A percentile compares a stretch with the other conserved stretches of the same genome.
These are phyloP conservation scores for Crataegus laevigata DNA, from an alignment of 306 rosid genomes.

Conservation along the genomic window DNA sequence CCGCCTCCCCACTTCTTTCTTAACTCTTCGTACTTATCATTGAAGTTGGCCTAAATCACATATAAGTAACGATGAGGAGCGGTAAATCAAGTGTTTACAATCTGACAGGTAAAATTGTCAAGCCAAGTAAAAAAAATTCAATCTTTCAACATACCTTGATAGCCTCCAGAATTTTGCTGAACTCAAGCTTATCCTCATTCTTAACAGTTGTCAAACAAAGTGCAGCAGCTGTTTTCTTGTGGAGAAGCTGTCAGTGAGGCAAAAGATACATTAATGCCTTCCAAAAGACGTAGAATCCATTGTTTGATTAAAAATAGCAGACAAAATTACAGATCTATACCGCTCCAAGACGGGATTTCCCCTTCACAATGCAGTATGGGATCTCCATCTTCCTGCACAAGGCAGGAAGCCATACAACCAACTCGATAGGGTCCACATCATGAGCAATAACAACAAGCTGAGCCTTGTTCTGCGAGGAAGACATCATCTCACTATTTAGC, in stretches of 20 bases:
- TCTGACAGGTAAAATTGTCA: background rate
- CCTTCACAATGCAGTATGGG: slow-evolving; percentile 79
- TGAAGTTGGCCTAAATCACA: slow-evolving; percentile 61
- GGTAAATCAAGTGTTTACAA: background rate
- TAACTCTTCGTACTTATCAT: slow-evolving; percentile 61
- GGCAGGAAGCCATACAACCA: slow-evolving; percentile 79
- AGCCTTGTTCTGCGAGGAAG: slow-evolving; percentile 47
- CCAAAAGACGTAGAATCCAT: background rate
- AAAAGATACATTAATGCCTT: background rate
- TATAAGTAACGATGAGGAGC: background rate
- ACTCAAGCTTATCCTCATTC: slow-evolving; percentile 78
- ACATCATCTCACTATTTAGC: background rate
- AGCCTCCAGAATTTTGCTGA: slow-evolving; percentile 65
- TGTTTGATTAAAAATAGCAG: background rate
- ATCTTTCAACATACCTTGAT: slow-evolving; percentile 40
- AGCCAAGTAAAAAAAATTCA: background rate
- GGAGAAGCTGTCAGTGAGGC: slow-evolving; percentile 43
- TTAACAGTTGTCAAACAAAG: slow-evolving; percentile 77
- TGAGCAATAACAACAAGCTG: slow-evolving; percentile 77
- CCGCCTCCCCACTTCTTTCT: slow-evolving; percentile 90
- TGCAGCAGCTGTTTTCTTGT: slow-evolving; percentile 61
- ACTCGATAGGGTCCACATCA: slow-evolving; percentile 80
- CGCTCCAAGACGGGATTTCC: slow-evolving; percentile 65
- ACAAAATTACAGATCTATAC: slow-evolving; percentile 19
- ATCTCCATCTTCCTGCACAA: slow-evolving; percentile 83